These are phyloP conservation scores for Macadamia integrifolia DNA, from an alignment of 164 flowering plant species.

Conservation along the genomic window DNA sequence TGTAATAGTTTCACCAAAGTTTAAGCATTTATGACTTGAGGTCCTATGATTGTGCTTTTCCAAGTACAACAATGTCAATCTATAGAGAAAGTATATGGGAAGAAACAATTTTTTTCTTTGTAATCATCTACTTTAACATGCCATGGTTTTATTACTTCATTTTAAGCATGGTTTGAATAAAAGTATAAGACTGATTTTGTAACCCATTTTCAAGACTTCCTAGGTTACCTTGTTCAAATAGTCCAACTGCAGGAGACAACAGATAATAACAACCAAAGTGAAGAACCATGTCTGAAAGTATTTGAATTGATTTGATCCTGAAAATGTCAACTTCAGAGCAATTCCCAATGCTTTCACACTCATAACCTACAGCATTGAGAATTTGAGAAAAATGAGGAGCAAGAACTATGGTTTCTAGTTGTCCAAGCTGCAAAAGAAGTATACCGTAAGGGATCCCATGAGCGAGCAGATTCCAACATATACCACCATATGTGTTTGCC, in stretches of 20 bases:
- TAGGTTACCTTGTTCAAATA: slow-evolving; percentile 76
- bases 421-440: not conserved
- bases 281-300: slow-evolving; percentile 79
- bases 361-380: slow-evolving; percentile 53
- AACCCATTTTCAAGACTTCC: not conserved
- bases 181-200: not conserved
- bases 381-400: no score
- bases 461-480: slow-evolving; percentile 92
- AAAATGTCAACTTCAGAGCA: slow-evolving; percentile 69
- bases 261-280: slow-evolving; percentile 34
- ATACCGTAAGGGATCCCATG: slow-evolving; percentile 94
- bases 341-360: slow-evolving; percentile 79
- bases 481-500: slow-evolving; percentile 61
- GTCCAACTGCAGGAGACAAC: slow-evolving; percentile 57
- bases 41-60: not conserved
- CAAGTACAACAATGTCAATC: not conserved
- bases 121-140: not conserved
- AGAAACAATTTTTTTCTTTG: not conserved
- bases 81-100: not conserved
- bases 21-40: not conserved
- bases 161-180: not conserved
- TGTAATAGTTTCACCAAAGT: no score
- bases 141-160: not conserved
- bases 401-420: no score
- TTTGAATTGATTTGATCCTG: slow-evolving; percentile 59